Percentiles rank a stretch among this genome's conserved stretches.
Evolutionary conservation across 129 eudicot genomes (phyloP).

Genomic region (Chrysanthemum seticuspe): DNA sequence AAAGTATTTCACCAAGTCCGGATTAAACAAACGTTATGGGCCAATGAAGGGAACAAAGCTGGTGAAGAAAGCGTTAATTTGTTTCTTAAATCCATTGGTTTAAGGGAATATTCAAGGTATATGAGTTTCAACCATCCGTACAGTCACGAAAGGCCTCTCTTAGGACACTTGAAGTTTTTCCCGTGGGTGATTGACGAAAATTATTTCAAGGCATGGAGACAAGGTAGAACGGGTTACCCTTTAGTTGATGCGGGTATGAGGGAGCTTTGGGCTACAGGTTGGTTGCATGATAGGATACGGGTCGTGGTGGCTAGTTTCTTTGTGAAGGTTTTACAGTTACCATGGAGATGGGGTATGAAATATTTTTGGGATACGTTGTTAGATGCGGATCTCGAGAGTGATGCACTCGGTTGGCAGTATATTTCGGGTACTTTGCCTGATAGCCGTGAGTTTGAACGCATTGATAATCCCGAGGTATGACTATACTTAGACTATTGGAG

Average conservation of each 20-base stretch:
- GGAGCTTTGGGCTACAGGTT: slow-evolving; percentile 97
- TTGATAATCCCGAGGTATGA: slow-evolving; percentile 88
- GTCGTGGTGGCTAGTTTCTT: slow-evolving; percentile 95
- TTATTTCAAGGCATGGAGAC: slow-evolving; percentile 93
- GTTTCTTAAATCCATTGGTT: slow-evolving; percentile 89
- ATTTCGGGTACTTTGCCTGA: slow-evolving; percentile 91
- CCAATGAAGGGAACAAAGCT: slow-evolving; percentile 82
- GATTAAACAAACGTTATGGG: slow-evolving; percentile 81
- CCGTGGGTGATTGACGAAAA: slow-evolving; percentile 88
- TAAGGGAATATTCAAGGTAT: slow-evolving; percentile 93
- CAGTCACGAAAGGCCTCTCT: slow-evolving; percentile 90
- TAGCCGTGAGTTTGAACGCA: slow-evolving; percentile 80
- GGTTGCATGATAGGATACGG: slow-evolving; percentile 90
- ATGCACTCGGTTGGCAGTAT: slow-evolving; percentile 99
- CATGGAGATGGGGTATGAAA: slow-evolving; percentile 99
- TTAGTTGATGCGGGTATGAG: slow-evolving; percentile 99
- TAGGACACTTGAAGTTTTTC: slow-evolving; percentile 84
- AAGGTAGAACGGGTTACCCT: slow-evolving; percentile 98
- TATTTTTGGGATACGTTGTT: slow-evolving; percentile 96
- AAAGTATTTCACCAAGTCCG: slow-evolving; percentile 91
- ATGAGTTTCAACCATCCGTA: slow-evolving; percentile 92
- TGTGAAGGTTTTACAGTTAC: slow-evolving; percentile 93
- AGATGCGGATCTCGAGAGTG: slow-evolving; percentile 98
- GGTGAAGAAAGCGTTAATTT: slow-evolving; percentile 92
- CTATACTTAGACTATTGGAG: background rate